Evolutionary conservation across 78 protist genomes (phyloP), one percentile per base, ranked within the genome.

Genomic region (Dictyostelium brefeldianum): DNA sequence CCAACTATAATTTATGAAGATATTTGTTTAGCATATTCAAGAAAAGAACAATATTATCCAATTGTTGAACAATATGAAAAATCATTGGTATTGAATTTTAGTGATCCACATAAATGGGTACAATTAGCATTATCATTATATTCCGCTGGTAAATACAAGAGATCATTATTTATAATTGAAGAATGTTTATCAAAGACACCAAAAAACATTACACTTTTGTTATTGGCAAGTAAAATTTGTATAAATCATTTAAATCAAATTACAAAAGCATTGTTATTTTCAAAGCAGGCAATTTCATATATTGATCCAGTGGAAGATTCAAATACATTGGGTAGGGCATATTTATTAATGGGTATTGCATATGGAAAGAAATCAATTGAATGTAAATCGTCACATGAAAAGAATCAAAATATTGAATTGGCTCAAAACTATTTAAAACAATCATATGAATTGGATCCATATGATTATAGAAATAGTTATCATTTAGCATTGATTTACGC

Each of bases 131-230:
- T 87, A 11, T 36, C 81, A 36, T 31, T 87, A 0, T 87, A 77
- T 59, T 64, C 78, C 4, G 10, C 85, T 29, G 93, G 84, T 7
- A 87, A 87, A 64, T 87, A 77, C 22, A 87, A 87, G 47, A 74
- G 93, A 87, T 57, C 93, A 50, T 48, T 87, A 54, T 87, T 87
- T 22, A 87, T 87, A 7, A 62, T 87, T 50, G 93, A 87, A 46
- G 93, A 87, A 64, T 87, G 93, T 77, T 14, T 87, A 15, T 64
- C 93, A 25, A 53, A 41, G n/a, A n/a, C 36, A 9, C 84, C 83
- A 64, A 54, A 78, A 29, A 87, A 77, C 20, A 65, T 65, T 1
- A 78, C 64, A 20, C 15, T 87, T 11, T 51, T 62, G 18, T 77
- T 87, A 57, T 62, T 87, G 20, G 93, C 74, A 31, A 59, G 84